Percentiles rank a stretch among this genome's conserved stretches.
These are phyloP conservation scores for Solanum pennellii DNA, from an alignment of 257 asterid genomes.

Conservation along the genomic window DNA sequence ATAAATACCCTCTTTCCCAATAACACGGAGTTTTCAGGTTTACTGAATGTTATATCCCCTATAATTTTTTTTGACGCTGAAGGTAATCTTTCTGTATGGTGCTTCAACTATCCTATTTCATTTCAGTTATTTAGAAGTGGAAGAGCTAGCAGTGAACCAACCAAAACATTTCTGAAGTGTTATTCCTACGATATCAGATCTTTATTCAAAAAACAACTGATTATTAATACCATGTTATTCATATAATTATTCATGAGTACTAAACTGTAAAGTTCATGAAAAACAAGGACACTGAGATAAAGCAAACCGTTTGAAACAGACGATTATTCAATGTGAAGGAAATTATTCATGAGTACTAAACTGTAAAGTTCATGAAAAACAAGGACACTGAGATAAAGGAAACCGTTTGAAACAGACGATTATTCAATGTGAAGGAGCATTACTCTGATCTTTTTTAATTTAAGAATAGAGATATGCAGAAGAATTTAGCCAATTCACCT, in stretches of 20 bases:
- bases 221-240: not conserved
- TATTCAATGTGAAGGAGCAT: not conserved
- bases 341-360: not conserved
- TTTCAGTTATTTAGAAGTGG: not conserved
- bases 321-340: not conserved
- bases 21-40: not conserved
- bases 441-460: not conserved
- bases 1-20: not conserved
- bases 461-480: not conserved
- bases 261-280: not conserved
- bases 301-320: not conserved
- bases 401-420: not conserved
- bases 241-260: not conserved
- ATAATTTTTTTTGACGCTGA: not conserved
- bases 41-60: not conserved
- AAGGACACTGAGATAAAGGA: not conserved
- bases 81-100: not conserved
- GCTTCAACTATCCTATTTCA: not conserved
- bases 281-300: not conserved
- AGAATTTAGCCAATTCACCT: conserved; percentile 26
- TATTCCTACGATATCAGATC: not conserved
- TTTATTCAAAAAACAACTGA: not conserved
- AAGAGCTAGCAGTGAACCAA: not conserved
- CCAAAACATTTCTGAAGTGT: not conserved
- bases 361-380: not conserved